phyloP scores from a whole-genome alignment of 2,329 filamentous ascomycete genomes.

The Ilyonectria destructans region DNA sequence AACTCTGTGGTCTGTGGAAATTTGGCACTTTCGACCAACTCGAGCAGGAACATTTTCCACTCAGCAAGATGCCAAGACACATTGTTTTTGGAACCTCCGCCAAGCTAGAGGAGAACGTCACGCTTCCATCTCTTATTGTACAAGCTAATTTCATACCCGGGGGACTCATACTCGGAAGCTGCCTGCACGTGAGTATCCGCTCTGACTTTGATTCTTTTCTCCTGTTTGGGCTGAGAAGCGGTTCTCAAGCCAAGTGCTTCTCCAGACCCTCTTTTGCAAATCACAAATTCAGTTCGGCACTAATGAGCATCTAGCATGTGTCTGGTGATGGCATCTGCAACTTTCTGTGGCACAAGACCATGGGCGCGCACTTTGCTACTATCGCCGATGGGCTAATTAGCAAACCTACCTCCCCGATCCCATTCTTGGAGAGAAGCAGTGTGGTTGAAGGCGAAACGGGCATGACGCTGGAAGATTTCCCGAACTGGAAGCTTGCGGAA shows the following conservation, averaged over 20 bases:
- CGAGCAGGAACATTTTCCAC: conserved; percentile 18
- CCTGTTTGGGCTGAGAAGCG: neutral
- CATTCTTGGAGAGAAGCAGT: conserved; percentile 13
- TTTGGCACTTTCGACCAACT: conserved; percentile 22
- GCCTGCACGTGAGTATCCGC: conserved; percentile 25
- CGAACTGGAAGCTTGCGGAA: conserved; percentile 27
- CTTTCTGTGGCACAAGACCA: conserved; percentile 23
- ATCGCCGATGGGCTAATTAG: conserved; percentile 6
- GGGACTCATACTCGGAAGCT: conserved; percentile 23
- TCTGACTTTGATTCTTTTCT: neutral
- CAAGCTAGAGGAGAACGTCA: neutral
- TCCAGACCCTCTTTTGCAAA: neutral
- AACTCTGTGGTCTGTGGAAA: conserved; percentile 14
- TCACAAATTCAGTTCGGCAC: neutral
- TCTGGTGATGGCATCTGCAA: conserved; percentile 29
- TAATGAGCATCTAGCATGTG: conserved; percentile 22
- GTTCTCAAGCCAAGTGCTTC: neutral
- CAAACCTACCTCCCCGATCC: conserved; percentile 11
- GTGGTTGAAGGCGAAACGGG: conserved; percentile 10
- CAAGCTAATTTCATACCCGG: conserved; percentile 29
- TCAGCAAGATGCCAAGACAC: conserved; percentile 18
- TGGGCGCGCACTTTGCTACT: conserved; percentile 23
- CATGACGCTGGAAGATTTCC: neutral
- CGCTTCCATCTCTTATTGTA: conserved; percentile 12
- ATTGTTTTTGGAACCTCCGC: conserved; percentile 26